Evolutionary conservation across 495 filamentous ascomycete species (phyloP).

Genomic region (Chaetomium fimeti): DNA sequence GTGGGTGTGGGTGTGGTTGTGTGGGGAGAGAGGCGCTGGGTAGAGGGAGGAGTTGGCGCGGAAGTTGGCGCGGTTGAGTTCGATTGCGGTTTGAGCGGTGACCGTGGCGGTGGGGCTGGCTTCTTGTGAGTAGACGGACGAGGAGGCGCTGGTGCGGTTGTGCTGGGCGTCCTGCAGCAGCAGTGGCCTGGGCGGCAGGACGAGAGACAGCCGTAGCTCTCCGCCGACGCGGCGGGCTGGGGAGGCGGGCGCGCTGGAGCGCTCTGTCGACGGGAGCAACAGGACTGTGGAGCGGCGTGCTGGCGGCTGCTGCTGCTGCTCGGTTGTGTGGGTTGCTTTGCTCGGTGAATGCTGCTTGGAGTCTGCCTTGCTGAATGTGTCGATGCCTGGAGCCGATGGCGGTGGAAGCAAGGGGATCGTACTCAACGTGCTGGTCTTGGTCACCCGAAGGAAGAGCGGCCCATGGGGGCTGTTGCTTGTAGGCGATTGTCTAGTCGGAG

Average conservation of each 20-base stretch:
- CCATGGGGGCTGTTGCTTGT: conserved; percentile 13
- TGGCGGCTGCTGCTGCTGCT: background rate
- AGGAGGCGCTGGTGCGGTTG: conserved; percentile 25
- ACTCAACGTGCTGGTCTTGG: conserved; percentile 26
- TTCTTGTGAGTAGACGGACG: conserved; percentile 33
- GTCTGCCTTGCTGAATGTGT: background rate
- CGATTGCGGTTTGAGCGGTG: conserved; percentile 4
- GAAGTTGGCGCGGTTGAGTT: conserved; percentile 22
- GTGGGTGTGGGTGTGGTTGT: background rate
- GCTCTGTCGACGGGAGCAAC: conserved; percentile 8
- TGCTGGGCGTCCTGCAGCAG: background rate
- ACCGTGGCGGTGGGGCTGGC: background rate
- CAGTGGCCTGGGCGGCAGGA: conserved; percentile 8
- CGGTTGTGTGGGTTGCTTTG: background rate
- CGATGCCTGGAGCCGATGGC: conserved; percentile 7
- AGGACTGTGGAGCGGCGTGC: conserved; percentile 6
- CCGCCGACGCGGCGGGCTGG: conserved; percentile 3
- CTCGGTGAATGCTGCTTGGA: conserved; percentile 6
- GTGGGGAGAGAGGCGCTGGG: background rate
- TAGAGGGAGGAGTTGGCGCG: conserved; percentile 16
- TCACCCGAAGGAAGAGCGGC: conserved; percentile 19
- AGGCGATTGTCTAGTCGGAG: conserved; percentile 3
- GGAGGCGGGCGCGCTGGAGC: conserved; percentile 5
- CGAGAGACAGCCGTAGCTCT: background rate
- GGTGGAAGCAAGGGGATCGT: conserved; percentile 23